Evolutionary conservation across 2,329 filamentous ascomycete species (phyloP), one percentile per base, ranked within the genome.

Genomic region (Monosporascus sp.): DNA sequence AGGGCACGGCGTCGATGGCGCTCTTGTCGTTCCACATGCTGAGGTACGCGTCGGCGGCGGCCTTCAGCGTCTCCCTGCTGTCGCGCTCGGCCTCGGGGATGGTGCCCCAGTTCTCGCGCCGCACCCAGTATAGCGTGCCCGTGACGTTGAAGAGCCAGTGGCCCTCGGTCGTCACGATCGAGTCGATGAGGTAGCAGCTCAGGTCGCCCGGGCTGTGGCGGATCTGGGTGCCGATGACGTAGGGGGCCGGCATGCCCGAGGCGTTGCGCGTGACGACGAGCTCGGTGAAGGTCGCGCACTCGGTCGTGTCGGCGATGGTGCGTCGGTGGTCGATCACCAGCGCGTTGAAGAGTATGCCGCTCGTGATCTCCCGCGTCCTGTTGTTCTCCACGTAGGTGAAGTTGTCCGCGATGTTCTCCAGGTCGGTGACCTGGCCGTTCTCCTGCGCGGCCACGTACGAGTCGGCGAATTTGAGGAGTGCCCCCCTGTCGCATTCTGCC

Each of bases 111-210:
- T 59, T 64, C 59, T 70, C 69, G 52, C 60, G 57, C 9, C 58
- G 52, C 4, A 63, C 66, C 54, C 64, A 69, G 51, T 68, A 61
- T 1, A 73, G 60, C 26, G 68, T 70, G 31, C 63, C 60, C n/a
- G 65, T 55, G 3, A 68, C 64, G 59, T 71, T 65, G 62, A 73
- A 73, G 8, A 70, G 60, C 69, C 70, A 72, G 28, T 68, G 66
- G 9, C 64, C 64, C 0, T 64, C 65, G 3, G 66, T 65, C 7
- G 69, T 70, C 8, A 65, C 65, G 45, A 69, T 58, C 7, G 62
- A 55, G 56, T 72, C 69, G 43, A 72, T 64, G 14, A 68, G 60
- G 24, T 63, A 60, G 28, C 62, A 50, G 48, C 59, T 61, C 51
- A 62, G 51, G 50, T 63, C 60, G 3, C 45, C 55, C 4, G 60